Base-by-base conservation (phyloP, 2,329 filamentous ascomycete genomes). In the Exophiala mesophila region DNA sequence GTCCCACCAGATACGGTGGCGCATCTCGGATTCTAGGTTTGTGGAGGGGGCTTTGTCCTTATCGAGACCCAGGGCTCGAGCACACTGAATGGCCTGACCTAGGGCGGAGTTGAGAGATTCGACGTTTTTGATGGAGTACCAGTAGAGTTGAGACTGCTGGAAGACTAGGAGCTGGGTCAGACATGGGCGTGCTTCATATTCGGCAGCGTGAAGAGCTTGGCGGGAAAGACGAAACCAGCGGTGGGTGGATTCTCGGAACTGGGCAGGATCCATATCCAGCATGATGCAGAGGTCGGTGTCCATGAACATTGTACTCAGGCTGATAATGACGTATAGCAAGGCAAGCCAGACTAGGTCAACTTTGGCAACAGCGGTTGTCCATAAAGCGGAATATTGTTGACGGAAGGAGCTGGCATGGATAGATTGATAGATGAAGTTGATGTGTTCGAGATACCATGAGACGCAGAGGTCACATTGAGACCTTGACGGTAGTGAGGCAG, bases 261-360 rank as follows among this genome's bases (percentile, higher is more conserved):
- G 46, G 5, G 5, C 17, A 31, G 16, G 47, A 50, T 8, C 47
- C 58, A 43, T 41, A n/a, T n/a, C n/a, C n/a, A n/a, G n/a, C n/a
- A n/a, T n/a, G n/a, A n/a, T n/a, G n/a, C n/a, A n/a, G n/a, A n/a
- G n/a, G n/a, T n/a, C n/a, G 47, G 20, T 47, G 37, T 59, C 56
- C 4, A 57, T 49, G 21, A 55, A 57, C n/a, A 63, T 51, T 5
- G 60, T 57, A 37, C 55, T 56, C 17, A 55, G 44, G 6, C 55
- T 61, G 18, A 63, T 54, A 16, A 62, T 51, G 23, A 53, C 53
- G 34, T 55, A 59, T 3, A 63, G 41, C 2, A 62, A 53, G 4
- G 59, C 55, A 3, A 61, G 39, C 58, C 59, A 62, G 28, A 62
- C 55, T 4, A 62, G 45, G 44, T 62, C 59, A 17, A 60, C 49